A percentile compares a stretch with the other conserved stretches of the same genome.
These are phyloP conservation scores for Coniochaeta sp. DNA, from an alignment of 2,329 filamentous ascomycete species.

Conservation along the genomic window DNA sequence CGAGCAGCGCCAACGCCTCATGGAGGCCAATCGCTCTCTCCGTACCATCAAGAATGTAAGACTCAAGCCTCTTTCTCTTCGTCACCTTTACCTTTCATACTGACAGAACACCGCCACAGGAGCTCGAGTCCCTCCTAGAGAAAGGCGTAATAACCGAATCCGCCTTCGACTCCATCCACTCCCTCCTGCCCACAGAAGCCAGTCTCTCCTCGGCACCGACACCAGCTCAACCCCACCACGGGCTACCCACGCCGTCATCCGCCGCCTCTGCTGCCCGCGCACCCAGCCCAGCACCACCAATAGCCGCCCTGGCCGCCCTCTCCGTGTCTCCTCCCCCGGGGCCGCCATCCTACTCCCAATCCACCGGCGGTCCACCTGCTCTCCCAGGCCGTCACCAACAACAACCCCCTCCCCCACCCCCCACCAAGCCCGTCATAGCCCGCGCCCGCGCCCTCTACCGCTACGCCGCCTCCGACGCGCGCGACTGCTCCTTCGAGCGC, in stretches of 20 bases:
- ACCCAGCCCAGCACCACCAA: constrained; percentile 18
- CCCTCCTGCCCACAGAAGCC: constrained; percentile 66
- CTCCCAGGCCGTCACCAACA: constrained; percentile 18
- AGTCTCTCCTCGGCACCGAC: constrained; percentile 44
- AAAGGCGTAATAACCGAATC: constrained; percentile 69
- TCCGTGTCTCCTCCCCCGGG: constrained; percentile 18
- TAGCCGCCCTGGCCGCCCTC: constrained; percentile 36
- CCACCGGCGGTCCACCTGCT: constrained; percentile 26
- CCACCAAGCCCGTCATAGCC: constrained; percentile 54
- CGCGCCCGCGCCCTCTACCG: constrained; percentile 76
- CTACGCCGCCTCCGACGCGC: constrained; percentile 71
- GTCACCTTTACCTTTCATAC: not conserved
- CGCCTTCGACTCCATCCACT: constrained; percentile 68
- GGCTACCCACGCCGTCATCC: constrained; percentile 22
- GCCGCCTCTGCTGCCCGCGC: constrained; percentile 15
- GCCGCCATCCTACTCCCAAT: constrained; percentile 41
- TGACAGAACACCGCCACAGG: constrained; percentile 42
- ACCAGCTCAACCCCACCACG: constrained; percentile 25
- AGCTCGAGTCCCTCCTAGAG: constrained; percentile 85
- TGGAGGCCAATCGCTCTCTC: constrained; percentile 75
- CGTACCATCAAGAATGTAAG: constrained; percentile 77
- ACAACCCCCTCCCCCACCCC: constrained; percentile 29
- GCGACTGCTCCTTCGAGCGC: constrained; percentile 73
- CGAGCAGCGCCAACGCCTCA: constrained; percentile 50
- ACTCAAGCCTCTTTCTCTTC: not conserved